Percentiles rank a stretch among this genome's conserved stretches.
Conservation (phyloP, 2,329 filamentous ascomycete species). For the Ophiostoma perfectum region DNA sequence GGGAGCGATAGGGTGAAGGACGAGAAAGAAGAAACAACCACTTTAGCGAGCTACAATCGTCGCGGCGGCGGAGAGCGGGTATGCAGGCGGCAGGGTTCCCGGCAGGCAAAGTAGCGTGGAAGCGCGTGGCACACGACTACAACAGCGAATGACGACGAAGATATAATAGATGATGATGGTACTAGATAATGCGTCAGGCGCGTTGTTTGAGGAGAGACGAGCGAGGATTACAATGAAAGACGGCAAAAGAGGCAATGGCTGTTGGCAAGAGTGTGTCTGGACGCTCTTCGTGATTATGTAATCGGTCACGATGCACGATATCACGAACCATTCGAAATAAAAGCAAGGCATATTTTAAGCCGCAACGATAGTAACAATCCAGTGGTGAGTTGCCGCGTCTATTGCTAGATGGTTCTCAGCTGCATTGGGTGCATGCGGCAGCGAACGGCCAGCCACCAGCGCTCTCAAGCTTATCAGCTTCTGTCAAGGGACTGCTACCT, state of each 20-base stretch:
- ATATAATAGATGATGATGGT: not conserved
- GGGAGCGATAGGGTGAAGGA: not conserved
- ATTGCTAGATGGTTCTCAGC: no score
- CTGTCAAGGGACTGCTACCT: no score
- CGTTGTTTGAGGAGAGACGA: not conserved
- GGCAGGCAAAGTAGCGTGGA: slow-evolving; percentile 20
- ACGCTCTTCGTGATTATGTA: not conserved
- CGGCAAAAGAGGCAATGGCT: no score
- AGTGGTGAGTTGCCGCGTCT: no score
- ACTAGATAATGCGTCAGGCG: not conserved
- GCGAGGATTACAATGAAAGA: not conserved
- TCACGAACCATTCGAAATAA: no score
- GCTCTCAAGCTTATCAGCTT: no score
- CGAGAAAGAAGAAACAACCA: not conserved
- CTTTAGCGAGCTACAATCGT: not conserved
- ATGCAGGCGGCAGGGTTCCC: not conserved
- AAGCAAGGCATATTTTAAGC: no score
- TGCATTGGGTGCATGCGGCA: no score
- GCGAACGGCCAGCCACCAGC: no score
- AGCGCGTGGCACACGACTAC: not conserved
- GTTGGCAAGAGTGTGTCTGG: no score
- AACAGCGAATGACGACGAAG: not conserved
- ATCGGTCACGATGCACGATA: not conserved
- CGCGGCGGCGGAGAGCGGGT: not conserved
- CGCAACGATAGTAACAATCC: no score